Conservation (phyloP, 2,329 filamentous ascomycete species). For the Fusarium heterosporum region DNA sequence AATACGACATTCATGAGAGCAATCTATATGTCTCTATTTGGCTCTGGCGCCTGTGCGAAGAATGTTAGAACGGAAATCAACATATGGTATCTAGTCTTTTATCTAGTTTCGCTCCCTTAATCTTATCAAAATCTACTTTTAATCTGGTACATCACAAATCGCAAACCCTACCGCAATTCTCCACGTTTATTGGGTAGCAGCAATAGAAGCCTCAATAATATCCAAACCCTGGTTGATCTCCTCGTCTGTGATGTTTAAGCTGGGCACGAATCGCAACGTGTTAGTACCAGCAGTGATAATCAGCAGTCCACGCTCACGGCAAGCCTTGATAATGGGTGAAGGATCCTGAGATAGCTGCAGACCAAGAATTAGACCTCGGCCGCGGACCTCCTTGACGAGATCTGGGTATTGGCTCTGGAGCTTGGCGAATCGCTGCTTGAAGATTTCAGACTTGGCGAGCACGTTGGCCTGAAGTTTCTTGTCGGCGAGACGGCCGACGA, state of each 20-base stretch:
- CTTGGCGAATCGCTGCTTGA: conserved; percentile 61
- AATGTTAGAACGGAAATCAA: conserved; percentile 20
- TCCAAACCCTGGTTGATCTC: conserved; percentile 83
- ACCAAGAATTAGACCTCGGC: conserved; percentile 86
- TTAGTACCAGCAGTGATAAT: conserved; percentile 95
- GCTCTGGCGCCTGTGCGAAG: not conserved
- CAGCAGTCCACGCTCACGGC: conserved; percentile 86
- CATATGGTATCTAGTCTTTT: conserved; percentile 35
- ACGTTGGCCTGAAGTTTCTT: conserved; percentile 77
- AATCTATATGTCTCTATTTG: not conserved
- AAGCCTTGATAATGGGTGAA: conserved; percentile 81
- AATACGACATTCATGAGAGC: not conserved
- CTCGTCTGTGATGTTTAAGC: conserved; percentile 80
- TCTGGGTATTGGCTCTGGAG: conserved; percentile 68
- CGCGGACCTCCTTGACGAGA: conserved; percentile 81
- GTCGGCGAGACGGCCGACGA: conserved; percentile 81
- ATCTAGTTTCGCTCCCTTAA: conserved; percentile 32
- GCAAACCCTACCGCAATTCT: not conserved
- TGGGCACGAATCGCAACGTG: conserved; percentile 91
- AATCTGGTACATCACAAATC: conserved; percentile 2
- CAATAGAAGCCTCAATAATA: conserved; percentile 78
- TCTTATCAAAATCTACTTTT: conserved; percentile 17
- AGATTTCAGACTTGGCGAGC: conserved; percentile 69
- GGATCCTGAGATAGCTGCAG: conserved; percentile 83
- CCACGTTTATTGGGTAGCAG: conserved; percentile 52